Evolutionary conservation across 139 green algal species (phyloP).

Genomic region (Nannochloris sp.): DNA sequence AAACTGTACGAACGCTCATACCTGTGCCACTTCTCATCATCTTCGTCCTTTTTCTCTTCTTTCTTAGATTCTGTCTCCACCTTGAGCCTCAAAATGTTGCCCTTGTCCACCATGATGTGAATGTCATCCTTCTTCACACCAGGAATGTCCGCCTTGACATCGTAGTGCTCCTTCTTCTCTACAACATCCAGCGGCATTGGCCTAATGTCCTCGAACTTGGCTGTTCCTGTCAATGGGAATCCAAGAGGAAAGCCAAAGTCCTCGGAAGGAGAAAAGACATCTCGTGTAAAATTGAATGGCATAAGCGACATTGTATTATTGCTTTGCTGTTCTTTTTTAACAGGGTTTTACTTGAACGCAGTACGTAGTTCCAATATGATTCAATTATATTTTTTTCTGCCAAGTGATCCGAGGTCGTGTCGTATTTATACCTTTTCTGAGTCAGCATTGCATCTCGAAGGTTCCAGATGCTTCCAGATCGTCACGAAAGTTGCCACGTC

Average conservation of each 20-base stretch:
- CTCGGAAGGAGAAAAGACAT: constrained; percentile 8
- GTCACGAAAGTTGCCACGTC: too few relatives aligned
- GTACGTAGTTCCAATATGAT: not conserved
- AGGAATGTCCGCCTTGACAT: constrained; percentile 29
- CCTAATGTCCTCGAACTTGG: not conserved
- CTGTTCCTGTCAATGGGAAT: not conserved
- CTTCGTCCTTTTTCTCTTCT: constrained; percentile 26
- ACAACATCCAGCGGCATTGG: constrained; percentile 21
- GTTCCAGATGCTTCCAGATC: too few relatives aligned
- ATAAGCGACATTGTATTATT: constrained; percentile 3
- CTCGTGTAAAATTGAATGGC: not conserved
- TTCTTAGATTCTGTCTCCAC: constrained; percentile 23
- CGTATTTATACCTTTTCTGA: too few relatives aligned
- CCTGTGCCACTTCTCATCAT: constrained; percentile 24
- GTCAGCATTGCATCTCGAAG: too few relatives aligned
- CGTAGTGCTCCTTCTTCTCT: constrained; percentile 20
- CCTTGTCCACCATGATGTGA: constrained; percentile 15
- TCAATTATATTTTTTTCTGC: not conserved
- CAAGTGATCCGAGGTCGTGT: too few relatives aligned
- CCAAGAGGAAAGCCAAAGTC: constrained; percentile 15
- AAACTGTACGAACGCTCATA: constrained; percentile 16
- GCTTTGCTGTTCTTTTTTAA: not conserved
- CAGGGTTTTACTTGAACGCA: not conserved
- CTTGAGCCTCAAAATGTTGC: constrained; percentile 26
- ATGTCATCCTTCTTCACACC: constrained; percentile 27